A percentile compares a stretch with the other conserved stretches of the same genome.
These are phyloP conservation scores for Orbilia quercus DNA, from an alignment of 2,329 filamentous ascomycete genomes.

Conservation along the genomic window DNA sequence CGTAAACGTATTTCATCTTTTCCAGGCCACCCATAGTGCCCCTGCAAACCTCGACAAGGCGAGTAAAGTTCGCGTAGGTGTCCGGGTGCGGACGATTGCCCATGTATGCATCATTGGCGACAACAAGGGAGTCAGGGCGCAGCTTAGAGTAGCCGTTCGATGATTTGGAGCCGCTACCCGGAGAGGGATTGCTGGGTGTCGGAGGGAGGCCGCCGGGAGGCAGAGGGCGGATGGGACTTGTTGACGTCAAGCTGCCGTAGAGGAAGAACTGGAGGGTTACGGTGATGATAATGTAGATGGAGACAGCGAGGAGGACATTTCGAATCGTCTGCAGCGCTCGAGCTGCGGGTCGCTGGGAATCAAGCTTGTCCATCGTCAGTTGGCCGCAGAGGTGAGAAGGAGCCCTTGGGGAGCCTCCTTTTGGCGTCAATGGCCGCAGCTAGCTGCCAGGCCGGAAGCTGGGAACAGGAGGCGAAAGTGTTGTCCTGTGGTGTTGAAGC, in stretches of 20 bases:
- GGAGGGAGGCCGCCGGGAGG: slow-evolving; percentile 5
- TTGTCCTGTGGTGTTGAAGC: slow-evolving; percentile 31
- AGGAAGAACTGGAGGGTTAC: slow-evolving; percentile 46
- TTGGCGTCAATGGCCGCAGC: slow-evolving; percentile 24
- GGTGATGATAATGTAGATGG: slow-evolving; percentile 47
- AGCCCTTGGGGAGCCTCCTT: slow-evolving; percentile 32
- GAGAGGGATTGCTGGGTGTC: slow-evolving; percentile 1
- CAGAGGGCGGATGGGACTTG: slow-evolving; percentile 10
- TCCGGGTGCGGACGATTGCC: slow-evolving; percentile 68
- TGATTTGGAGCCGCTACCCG: slow-evolving; percentile 63
- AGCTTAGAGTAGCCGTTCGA: slow-evolving; percentile 65
- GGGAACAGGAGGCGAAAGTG: slow-evolving; percentile 30
- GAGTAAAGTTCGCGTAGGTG: slow-evolving; percentile 68
- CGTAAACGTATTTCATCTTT: slow-evolving; percentile 69
- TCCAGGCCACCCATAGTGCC: slow-evolving; percentile 68
- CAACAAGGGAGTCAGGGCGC: slow-evolving; percentile 67
- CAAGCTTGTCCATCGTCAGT: slow-evolving; percentile 46
- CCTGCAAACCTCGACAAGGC: slow-evolving; percentile 68
- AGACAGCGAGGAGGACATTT: slow-evolving; percentile 45
- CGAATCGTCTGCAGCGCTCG: slow-evolving; percentile 47
- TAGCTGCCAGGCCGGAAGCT: slow-evolving; percentile 12
- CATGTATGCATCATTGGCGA: slow-evolving; percentile 67
- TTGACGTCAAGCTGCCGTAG: slow-evolving; percentile 52
- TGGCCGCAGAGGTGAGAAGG: neutral
- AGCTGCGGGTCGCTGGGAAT: slow-evolving; percentile 49